Base-by-base conservation (phyloP, 2,329 filamentous ascomycete genomes). In the Ceratocystis harringtonii region DNA sequence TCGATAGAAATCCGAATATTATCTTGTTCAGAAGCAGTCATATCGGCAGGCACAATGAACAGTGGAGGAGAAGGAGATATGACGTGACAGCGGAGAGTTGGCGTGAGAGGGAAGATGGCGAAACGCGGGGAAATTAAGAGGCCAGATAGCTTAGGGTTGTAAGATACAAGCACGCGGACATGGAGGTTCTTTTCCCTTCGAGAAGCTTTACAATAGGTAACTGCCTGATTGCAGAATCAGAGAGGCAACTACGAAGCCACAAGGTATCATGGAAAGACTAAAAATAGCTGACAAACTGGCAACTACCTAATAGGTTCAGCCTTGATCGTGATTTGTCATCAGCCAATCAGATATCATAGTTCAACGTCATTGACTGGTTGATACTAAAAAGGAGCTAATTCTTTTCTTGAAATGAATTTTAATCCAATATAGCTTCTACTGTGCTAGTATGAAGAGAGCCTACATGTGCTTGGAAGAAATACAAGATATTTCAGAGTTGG, bases 1-100 rank as follows among this genome's bases (percentile, higher is more conserved):
- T 83, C 81, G 67, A 91, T 91, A 69, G 88, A 87, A 70, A 91
- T 90, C 72, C 86, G 84, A 70, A 90, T 85, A 66, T 86, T 86
- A 68, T 15, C 52, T 36, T n/a, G 28, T 17, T 17, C 28, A n/a
- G 52, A 58, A 58, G 5, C 25, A 12, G 17, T 15, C 52, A 58
- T 58, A 32, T 5, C 52, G 28, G 12, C 10, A 41, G 36, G 12
- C 3, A 41, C 36, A 41, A 41, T 41, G 10, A 41, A 12, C 36
- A 12, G 36, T 12, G 36, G 3, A 41, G 36, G 36, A 3, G 8
- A 41, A 12, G 17, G 2, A 25, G 2, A 36, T 17, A 36, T 7
- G 28, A n/a, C 5, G 12, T 15, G 17, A 12, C 17, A 30, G 28
- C 17, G 17, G 52, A 7, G 28, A 58, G 48, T 3, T 25, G 19